A percentile compares a stretch with the other conserved stretches of the same genome.
Conservation (phyloP, 176 grass and related monocot species). For the Musa beccarii region DNA sequence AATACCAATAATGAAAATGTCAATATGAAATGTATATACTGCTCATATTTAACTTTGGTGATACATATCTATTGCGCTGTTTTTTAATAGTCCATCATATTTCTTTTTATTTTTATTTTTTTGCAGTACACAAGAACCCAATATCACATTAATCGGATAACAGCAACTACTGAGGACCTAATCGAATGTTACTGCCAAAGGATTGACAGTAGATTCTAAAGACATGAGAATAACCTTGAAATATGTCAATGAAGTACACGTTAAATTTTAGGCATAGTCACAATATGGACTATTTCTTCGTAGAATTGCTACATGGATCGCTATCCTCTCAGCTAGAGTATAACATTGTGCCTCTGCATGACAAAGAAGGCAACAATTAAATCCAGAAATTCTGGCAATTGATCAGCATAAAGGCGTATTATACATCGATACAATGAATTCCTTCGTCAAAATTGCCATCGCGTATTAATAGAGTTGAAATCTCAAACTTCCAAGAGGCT, state of each 20-base stretch:
- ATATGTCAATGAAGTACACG: not conserved
- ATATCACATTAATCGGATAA: too few species aligned
- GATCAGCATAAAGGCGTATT: not conserved
- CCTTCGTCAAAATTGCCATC: constrained; percentile 1
- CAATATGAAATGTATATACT: too few species aligned
- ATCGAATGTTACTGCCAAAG: too few species aligned
- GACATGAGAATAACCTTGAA: not conserved
- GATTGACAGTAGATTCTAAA: not conserved
- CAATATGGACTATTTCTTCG: not conserved
- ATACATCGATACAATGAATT: constrained; percentile 6
- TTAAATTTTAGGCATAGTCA: not conserved
- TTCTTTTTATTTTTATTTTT: too few species aligned
- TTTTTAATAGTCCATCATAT: too few species aligned
- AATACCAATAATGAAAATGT: too few species aligned
- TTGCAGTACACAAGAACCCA: too few species aligned
- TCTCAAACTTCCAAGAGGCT: not conserved
- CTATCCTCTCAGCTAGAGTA: constrained; percentile 1
- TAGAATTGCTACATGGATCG: constrained; percentile 1
- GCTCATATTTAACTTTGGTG: too few species aligned
- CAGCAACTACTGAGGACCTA: too few species aligned
- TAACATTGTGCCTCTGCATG: not conserved
- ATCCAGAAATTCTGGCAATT: not conserved
- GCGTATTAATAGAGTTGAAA: not conserved
- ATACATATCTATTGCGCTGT: too few species aligned
- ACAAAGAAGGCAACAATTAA: constrained; percentile 1